Conservation (phyloP, 441 rosid genomes). For the Gossypium gossypioides region DNA sequence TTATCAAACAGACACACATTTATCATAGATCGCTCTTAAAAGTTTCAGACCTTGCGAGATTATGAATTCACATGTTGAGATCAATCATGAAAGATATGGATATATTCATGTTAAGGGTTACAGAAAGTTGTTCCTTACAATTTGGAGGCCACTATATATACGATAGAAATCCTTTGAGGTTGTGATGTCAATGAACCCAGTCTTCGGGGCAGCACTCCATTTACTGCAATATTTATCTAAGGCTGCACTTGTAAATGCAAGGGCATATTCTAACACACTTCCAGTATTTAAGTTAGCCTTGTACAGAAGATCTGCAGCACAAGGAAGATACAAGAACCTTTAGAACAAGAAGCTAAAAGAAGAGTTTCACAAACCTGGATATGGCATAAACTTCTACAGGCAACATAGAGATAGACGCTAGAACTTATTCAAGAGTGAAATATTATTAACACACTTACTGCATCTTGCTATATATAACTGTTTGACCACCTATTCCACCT, state of each 20-base stretch:
- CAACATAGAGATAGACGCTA: neutral
- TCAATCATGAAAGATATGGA: neutral
- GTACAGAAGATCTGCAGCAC: conserved; percentile 73
- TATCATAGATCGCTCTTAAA: neutral
- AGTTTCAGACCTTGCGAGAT: neutral
- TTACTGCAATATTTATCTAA: conserved; percentile 87
- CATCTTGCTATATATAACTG: neutral
- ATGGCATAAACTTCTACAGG: neutral
- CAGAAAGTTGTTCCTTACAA: conserved; percentile 41
- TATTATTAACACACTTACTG: neutral
- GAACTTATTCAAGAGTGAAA: neutral
- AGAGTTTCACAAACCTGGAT: neutral
- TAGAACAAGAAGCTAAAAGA: conserved; percentile 12
- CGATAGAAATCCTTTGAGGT: conserved; percentile 94
- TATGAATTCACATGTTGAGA: neutral
- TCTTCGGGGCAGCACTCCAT: conserved; percentile 96
- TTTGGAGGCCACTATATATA: conserved; percentile 91
- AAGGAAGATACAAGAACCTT: conserved; percentile 11
- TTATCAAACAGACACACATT: neutral
- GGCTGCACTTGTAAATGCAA: conserved; percentile 93
- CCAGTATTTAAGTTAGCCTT: conserved; percentile 90
- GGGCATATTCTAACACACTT: conserved; percentile 93
- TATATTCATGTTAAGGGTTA: neutral
- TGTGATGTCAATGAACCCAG: conserved; percentile 88
- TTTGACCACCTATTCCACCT: neutral